These are phyloP conservation scores for Backusella luteola DNA, from an alignment of 192 early-diverging fungal genomes.

Conservation along the genomic window DNA sequence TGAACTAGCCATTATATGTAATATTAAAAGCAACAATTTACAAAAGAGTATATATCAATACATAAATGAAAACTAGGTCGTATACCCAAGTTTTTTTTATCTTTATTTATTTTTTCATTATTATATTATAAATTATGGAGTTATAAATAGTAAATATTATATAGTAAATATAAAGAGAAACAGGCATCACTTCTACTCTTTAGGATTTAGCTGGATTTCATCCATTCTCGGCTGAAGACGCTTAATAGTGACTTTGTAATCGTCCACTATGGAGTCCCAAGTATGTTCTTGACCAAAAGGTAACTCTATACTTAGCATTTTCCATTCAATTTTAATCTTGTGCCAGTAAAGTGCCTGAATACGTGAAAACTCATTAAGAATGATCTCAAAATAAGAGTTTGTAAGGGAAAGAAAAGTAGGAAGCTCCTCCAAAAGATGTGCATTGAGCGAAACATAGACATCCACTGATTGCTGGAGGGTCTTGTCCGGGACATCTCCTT, in stretches of 20 bases:
- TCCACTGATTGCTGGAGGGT: conserved; percentile 63
- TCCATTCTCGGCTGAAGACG: neutral
- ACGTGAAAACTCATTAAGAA: conserved; percentile 53
- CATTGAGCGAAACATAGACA: conserved; percentile 65
- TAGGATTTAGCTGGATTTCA: neutral
- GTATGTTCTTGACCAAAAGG: conserved; percentile 11
- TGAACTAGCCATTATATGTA: neutral
- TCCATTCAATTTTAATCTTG: conserved; percentile 43
- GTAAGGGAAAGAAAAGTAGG: conserved; percentile 61
- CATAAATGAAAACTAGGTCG: neutral
- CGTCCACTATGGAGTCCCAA: neutral
- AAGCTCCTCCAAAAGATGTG: conserved; percentile 71
- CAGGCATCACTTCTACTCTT: neutral
- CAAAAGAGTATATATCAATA: too few relatives aligned
- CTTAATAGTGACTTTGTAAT: neutral
- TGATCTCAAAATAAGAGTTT: conserved; percentile 58
- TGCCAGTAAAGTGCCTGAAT: conserved; percentile 54
- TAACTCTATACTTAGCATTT: neutral
- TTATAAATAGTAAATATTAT: neutral
- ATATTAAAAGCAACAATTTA: too few relatives aligned
- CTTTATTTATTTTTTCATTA: neutral
- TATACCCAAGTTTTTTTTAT: neutral
- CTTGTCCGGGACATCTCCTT: conserved; percentile 66
- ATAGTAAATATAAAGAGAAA: neutral
- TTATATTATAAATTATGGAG: neutral